A percentile compares a stretch with the other conserved stretches of the same genome.
Evolutionary conservation across 495 filamentous ascomycete genomes (phyloP).

Genomic region (Xylaria scruposa): DNA sequence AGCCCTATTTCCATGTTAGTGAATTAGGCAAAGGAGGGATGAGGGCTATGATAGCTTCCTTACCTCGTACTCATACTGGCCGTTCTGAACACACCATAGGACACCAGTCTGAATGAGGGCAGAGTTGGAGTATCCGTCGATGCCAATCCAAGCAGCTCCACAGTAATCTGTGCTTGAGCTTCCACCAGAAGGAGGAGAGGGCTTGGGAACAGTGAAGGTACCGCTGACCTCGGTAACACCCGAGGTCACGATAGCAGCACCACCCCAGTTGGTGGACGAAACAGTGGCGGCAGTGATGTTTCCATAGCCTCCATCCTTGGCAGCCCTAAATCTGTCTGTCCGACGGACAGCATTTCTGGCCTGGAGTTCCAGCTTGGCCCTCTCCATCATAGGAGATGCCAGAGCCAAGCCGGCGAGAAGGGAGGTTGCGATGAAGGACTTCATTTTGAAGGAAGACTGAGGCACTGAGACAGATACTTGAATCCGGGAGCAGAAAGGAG

Average conservation of each 20-base stretch:
- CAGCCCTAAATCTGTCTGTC: neutral
- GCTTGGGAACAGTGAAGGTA: conserved; percentile 13
- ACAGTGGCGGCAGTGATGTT: conserved; percentile 19
- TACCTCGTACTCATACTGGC: conserved; percentile 16
- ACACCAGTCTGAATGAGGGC: conserved; percentile 19
- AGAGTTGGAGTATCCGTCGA: conserved; percentile 19
- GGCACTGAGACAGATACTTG: neutral
- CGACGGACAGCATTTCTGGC: conserved; percentile 21
- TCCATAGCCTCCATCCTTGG: neutral
- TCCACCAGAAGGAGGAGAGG: conserved; percentile 8
- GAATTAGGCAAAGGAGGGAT: neutral
- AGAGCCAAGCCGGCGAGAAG: conserved; percentile 14
- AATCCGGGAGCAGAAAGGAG: neutral
- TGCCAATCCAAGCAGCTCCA: conserved; percentile 19
- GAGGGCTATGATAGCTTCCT: neutral
- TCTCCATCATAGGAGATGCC: conserved; percentile 21
- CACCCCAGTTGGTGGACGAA: conserved; percentile 13
- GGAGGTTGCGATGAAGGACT: conserved; percentile 1
- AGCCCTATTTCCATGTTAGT: conserved; percentile 10
- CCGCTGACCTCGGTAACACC: conserved; percentile 18
- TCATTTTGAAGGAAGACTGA: conserved; percentile 9
- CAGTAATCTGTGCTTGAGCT: conserved; percentile 13
- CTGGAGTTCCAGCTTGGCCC: conserved; percentile 17
- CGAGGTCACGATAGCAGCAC: conserved; percentile 20
- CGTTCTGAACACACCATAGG: conserved; percentile 18